Evolutionary conservation across 2,329 filamentous ascomycete genomes (phyloP), one percentile per base, ranked within the genome.

Genomic region (Raffaelea ambrosiae): DNA sequence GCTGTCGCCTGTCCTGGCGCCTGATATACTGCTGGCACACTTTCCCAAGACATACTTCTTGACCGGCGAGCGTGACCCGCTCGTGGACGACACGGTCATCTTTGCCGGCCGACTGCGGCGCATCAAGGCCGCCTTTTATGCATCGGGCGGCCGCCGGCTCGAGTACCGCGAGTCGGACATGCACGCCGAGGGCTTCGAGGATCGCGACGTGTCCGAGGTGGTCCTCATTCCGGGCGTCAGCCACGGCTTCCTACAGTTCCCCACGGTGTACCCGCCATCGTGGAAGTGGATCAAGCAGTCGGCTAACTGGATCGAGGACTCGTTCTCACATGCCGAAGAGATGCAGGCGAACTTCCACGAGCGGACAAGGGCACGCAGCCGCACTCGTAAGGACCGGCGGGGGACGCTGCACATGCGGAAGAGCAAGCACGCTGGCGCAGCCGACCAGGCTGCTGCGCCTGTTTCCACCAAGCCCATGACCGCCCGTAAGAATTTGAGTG

Each of bases 71-170:
- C 84, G 91, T 26, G 93, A 98, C 61, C 93, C 93, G 0, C 70
- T 98, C 0, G 93, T 97, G 0, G 93, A 98, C 60, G 93, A 98
- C 63, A 98, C 93, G 0, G 88, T 96, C 43, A 90, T 98, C 52
- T 96, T 98, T 59, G 90, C 93, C 0, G 93, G 91, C 0, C 74
- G 91, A 0, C 66, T 98, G n/a, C 76, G 89, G 7, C 81, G 90
- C 52, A 88, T 89, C 2, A 95, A 83, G 59, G 76, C 79, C 19
- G 74, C 74, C 0, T 68, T 66, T 48, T 63, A 69, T 43, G 65
- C 72, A 9, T 68, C 52, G 66, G 74, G 44, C 71, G 78, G 66
- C 72, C 42, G 77, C 68, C n/a, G 69, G 76, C 48, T 70, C 68
- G 61, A 77, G 66, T 62, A 69, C 57, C 65, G 59, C 13, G 61